These are phyloP conservation scores for Biscutella auriculata DNA, from an alignment of 441 rosid species.

Conservation along the genomic window DNA sequence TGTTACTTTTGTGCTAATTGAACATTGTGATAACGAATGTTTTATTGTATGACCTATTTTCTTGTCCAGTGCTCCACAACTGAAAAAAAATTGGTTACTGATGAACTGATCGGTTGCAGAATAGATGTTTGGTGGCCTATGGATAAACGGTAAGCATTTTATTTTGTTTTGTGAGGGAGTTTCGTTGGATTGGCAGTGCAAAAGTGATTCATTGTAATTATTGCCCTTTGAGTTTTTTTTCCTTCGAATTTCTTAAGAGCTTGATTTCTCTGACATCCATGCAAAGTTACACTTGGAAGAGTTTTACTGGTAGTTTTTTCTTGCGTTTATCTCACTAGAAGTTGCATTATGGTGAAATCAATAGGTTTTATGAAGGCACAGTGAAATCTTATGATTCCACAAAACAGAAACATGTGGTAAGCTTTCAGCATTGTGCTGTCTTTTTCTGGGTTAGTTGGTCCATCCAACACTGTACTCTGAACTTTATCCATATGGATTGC, in stretches of 20 bases:
- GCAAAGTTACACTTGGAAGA: neutral
- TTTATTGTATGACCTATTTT: conserved; percentile 18
- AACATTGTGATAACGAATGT: neutral
- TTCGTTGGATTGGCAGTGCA: conserved; percentile 5
- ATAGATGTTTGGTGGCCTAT: conserved; percentile 99
- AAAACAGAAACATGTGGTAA: conserved; percentile 84
- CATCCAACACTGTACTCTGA: neutral
- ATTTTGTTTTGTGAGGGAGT: neutral
- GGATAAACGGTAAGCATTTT: conserved; percentile 93
- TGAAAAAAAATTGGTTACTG: conserved; percentile 41
- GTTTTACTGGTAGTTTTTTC: neutral
- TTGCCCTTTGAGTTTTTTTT: neutral
- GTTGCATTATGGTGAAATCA: conserved; percentile 15
- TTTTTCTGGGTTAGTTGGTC: neutral
- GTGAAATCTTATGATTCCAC: conserved; percentile 84
- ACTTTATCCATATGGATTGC: conserved; percentile 10
- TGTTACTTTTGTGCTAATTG: conserved; percentile 1
- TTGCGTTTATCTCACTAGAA: conserved; percentile 7
- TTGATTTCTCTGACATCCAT: neutral
- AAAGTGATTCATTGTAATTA: neutral
- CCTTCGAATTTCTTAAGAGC: neutral
- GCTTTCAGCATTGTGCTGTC: conserved; percentile 18
- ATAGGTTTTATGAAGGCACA: conserved; percentile 95
- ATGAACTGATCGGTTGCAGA: conserved; percentile 72
- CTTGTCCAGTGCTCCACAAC: conserved; percentile 53